Conservation (phyloP, 192 early-diverging fungal genomes). For the Coemansia sp. region DNA sequence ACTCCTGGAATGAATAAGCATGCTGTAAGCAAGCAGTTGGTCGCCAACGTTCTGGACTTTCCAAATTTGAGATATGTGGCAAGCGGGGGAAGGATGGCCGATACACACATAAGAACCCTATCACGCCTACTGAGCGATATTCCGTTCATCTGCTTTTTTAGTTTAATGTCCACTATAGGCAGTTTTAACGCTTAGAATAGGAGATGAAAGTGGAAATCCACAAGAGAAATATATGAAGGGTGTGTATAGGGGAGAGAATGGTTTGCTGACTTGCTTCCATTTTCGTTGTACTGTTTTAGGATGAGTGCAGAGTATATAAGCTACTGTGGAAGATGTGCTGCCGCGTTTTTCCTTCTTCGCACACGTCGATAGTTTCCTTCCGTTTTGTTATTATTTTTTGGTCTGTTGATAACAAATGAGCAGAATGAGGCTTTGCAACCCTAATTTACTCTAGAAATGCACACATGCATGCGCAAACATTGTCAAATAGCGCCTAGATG, state of each 20-base stretch:
- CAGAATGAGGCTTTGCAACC: not conserved
- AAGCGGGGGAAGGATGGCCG: not conserved
- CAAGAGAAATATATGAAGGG: too few species aligned
- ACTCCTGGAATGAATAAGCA: slow-evolving; percentile 23
- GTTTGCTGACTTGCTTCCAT: not conserved
- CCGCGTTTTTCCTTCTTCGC: too few species aligned
- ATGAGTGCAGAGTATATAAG: too few species aligned
- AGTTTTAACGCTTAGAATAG: too few species aligned
- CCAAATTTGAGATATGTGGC: not conserved
- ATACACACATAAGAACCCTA: not conserved
- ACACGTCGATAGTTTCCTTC: not conserved
- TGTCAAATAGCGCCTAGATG: not conserved
- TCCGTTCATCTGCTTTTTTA: slow-evolving; percentile 20
- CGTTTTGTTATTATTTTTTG: not conserved
- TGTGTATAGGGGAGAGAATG: too few species aligned
- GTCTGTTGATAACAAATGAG: not conserved
- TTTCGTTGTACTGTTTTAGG: too few species aligned
- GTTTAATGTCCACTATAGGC: too few species aligned
- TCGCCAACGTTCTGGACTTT: too few species aligned
- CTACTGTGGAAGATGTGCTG: too few species aligned
- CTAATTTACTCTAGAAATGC: not conserved
- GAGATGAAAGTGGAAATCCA: too few species aligned
- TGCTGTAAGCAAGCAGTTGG: slow-evolving; percentile 32
- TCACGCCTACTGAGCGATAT: slow-evolving; percentile 43
- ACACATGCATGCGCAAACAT: not conserved